A percentile compares a stretch with the other conserved stretches of the same genome.
Conservation (phyloP, 805 yeast species). For the Maudiozyma serrabonitensis region DNA sequence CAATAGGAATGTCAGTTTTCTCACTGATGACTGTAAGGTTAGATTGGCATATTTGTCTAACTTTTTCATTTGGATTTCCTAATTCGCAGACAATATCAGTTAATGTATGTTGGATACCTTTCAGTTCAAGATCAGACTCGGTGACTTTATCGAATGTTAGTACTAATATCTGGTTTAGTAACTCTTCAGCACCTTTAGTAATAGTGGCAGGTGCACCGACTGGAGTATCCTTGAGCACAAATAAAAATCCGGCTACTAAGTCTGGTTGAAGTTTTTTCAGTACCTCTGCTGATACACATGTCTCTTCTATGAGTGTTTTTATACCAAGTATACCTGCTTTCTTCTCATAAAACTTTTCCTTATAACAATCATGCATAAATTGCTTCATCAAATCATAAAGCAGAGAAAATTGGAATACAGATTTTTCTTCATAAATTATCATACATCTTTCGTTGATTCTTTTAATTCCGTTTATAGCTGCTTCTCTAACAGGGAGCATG, state of each 20-base stretch:
- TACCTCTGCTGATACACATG: constrained; percentile 61
- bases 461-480: constrained; percentile 61
- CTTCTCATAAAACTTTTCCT: constrained; percentile 76
- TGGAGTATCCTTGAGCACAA: constrained; percentile 84
- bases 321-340: constrained; percentile 86
- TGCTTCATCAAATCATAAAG: constrained; percentile 68
- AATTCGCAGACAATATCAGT: constrained; percentile 89
- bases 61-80: constrained; percentile 77
- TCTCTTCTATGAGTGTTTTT: constrained; percentile 57
- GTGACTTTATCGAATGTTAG: constrained; percentile 57
- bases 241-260: constrained; percentile 74
- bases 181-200: constrained; percentile 55
- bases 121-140: constrained; percentile 48
- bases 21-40: constrained; percentile 61
- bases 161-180: constrained; percentile 53
- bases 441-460: constrained; percentile 52
- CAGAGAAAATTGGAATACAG: constrained; percentile 63
- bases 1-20: constrained; percentile 57
- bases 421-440: constrained; percentile 58
- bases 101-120: constrained; percentile 69
- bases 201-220: constrained; percentile 79
- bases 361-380: constrained; percentile 86
- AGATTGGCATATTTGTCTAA: constrained; percentile 71
- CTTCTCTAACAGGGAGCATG: constrained; percentile 54
- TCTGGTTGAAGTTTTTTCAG: constrained; percentile 74